phyloP scores from a whole-genome alignment of 2,329 filamentous ascomycete species.

The Chalaropsis ovoidea region DNA sequence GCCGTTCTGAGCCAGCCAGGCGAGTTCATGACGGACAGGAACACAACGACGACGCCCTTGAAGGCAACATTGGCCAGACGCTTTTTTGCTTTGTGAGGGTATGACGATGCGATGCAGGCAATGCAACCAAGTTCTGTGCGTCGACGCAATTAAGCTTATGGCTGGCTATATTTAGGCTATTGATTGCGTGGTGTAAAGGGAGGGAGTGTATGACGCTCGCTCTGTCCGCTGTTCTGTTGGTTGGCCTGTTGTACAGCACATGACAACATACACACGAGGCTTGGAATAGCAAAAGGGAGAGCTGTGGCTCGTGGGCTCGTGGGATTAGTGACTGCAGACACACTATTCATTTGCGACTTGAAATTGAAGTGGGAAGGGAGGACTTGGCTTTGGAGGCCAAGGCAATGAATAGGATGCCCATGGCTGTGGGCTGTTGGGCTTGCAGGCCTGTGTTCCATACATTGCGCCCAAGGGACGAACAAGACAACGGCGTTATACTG shows the following conservation, averaged over 20 bases:
- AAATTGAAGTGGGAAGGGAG: conserved; percentile 6
- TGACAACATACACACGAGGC: not conserved
- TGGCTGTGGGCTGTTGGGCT: not conserved
- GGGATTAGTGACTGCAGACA: not conserved
- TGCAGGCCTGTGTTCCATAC: not conserved
- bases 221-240: not conserved
- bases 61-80: not conserved
- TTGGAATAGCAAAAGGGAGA: conserved; percentile 2
- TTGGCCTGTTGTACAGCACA: not conserved
- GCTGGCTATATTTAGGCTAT: conserved; percentile 7
- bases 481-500: no score
- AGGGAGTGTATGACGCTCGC: not conserved
- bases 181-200: conserved; percentile 4
- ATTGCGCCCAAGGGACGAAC: conserved; percentile 1
- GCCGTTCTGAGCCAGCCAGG: conserved; percentile 53
- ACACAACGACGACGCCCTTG: not conserved
- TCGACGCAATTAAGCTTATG: not conserved
- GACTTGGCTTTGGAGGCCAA: not conserved
- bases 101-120: not conserved
- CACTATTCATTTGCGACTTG: conserved; percentile 5
- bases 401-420: conserved; percentile 3
- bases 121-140: not conserved
- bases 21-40: not conserved
- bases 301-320: not conserved
- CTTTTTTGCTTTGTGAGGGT: not conserved